These are phyloP conservation scores for Blepharisma undulans DNA, from an alignment of 169 alveolate species.

Conservation along the genomic window DNA sequence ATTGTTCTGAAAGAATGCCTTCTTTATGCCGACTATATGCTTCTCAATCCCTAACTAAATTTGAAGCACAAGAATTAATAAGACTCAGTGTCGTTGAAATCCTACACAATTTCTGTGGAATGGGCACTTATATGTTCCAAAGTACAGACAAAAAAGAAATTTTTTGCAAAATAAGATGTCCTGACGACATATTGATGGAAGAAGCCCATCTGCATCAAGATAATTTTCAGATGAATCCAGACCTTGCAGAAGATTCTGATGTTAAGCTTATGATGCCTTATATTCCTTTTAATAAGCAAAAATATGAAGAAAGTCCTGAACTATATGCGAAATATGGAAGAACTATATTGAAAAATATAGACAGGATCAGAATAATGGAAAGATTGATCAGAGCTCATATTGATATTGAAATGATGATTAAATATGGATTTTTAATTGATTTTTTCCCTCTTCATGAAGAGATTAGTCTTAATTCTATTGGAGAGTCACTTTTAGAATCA, in stretches of 20 bases:
- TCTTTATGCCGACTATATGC: not conserved
- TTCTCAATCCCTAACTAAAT: not conserved
- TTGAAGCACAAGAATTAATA: not conserved
- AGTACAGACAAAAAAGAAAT: constrained; percentile 30
- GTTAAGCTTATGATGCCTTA: constrained; percentile 23
- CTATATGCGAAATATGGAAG: not conserved
- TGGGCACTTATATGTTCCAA: constrained; percentile 29
- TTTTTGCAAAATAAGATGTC: not conserved
- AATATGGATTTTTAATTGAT: constrained; percentile 6
- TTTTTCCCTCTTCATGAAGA: constrained; percentile 32
- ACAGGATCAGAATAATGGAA: constrained; percentile 29
- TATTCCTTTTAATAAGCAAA: not conserved
- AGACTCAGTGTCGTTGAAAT: constrained; percentile 23
- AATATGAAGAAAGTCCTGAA: not conserved
- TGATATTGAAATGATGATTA: not conserved
- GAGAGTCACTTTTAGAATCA: not conserved
- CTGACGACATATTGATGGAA: constrained; percentile 9
- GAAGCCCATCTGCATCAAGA: not conserved
- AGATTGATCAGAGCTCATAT: not conserved
- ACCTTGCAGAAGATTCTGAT: not conserved
- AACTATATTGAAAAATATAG: constrained; percentile 32
- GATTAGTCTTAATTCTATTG: not conserved
- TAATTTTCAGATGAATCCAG: not conserved
- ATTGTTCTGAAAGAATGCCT: not conserved
- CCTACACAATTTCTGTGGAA: constrained; percentile 23